phyloP scores from a whole-genome alignment of 805 yeast genomes.

The Saturnispora serradocipensis region DNA sequence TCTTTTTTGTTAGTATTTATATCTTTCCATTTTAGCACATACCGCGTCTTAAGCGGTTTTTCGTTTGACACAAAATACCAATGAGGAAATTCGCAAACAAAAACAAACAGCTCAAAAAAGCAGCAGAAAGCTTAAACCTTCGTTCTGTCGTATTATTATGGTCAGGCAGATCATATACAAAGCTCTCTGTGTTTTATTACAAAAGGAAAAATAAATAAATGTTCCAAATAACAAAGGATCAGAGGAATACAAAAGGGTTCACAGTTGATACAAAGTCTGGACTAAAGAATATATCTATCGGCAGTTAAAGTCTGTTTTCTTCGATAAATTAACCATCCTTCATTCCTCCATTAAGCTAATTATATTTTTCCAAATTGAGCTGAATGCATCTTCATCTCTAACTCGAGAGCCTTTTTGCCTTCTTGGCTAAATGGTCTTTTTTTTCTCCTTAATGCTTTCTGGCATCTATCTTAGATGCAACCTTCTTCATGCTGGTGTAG shows the following conservation, averaged over 20 bases:
- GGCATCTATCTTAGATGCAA: constrained; percentile 9
- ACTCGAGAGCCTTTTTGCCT: background rate
- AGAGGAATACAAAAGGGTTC: background rate
- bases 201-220: background rate
- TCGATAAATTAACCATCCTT: background rate
- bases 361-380: background rate
- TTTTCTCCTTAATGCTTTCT: background rate
- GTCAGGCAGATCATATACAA: background rate
- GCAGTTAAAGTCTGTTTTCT: too few relatives aligned
- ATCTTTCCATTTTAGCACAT: background rate
- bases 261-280: too few relatives aligned
- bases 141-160: background rate
- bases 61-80: background rate
- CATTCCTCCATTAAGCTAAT: background rate
- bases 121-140: background rate
- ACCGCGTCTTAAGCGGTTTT: background rate
- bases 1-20: constrained; percentile 2
- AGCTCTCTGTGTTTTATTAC: background rate
- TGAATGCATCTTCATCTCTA: background rate
- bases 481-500: constrained; percentile 42
- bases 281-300: too few relatives aligned
- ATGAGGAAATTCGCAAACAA: background rate
- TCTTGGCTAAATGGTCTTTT: background rate
- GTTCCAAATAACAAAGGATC: background rate
- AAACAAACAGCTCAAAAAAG: background rate